phyloP scores from a whole-genome alignment of 768 basidiomycete species.

The Suillus paluster region DNA sequence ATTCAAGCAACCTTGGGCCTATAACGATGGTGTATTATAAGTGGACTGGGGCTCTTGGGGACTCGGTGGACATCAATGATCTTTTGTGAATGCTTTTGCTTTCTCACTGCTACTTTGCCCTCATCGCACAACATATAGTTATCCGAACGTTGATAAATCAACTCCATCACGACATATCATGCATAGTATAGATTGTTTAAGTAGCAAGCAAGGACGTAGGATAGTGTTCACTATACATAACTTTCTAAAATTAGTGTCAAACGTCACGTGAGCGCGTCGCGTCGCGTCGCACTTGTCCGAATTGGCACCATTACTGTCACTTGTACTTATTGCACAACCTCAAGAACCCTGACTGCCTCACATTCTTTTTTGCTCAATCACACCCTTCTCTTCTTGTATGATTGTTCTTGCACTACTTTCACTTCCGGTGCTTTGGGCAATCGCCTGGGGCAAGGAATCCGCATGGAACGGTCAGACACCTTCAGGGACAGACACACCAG shows the following conservation, averaged over 20 bases:
- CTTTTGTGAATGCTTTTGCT: background rate
- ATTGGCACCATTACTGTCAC: no score
- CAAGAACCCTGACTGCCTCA: background rate
- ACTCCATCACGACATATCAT: constrained; percentile 34
- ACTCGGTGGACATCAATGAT: constrained; percentile 4
- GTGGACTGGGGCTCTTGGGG: background rate
- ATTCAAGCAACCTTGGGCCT: constrained; percentile 50
- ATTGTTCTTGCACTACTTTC: constrained; percentile 9
- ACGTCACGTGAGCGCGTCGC: constrained; percentile 28
- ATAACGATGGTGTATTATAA: constrained; percentile 17
- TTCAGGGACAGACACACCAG: constrained; percentile 49
- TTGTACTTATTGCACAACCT: no score
- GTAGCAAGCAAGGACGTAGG: constrained; percentile 30
- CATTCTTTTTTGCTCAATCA: background rate
- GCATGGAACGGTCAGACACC: constrained; percentile 74
- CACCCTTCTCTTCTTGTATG: background rate
- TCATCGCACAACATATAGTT: constrained; percentile 16
- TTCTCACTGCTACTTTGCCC: constrained; percentile 1
- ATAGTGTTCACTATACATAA: constrained; percentile 7
- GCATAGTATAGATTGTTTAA: constrained; percentile 39
- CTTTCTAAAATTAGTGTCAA: background rate
- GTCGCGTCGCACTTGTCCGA: background rate
- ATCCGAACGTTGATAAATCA: constrained; percentile 27
- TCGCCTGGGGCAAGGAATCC: constrained; percentile 35
- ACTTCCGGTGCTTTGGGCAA: constrained; percentile 12